These are phyloP conservation scores for Zygosaccharomyces lentus DNA, from an alignment of 805 yeast species.

Conservation along the genomic window DNA sequence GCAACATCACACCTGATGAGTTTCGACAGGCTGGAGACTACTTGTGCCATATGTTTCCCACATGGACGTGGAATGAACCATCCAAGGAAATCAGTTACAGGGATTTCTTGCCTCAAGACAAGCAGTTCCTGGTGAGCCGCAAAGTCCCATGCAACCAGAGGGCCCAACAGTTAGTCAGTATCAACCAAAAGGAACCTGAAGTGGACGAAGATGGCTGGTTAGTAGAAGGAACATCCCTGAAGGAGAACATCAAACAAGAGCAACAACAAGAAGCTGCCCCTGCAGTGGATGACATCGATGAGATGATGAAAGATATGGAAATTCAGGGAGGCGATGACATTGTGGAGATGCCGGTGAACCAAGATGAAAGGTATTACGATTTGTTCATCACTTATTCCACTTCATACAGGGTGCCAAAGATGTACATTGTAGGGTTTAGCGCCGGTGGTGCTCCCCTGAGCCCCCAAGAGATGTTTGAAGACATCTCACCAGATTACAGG, in stretches of 20 bases:
- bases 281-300: conserved; percentile 25
- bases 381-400: conserved; percentile 90
- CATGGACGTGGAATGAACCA: conserved; percentile 84
- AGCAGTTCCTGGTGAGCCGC: conserved; percentile 80
- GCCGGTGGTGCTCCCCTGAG: conserved; percentile 78
- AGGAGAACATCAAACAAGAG: conserved; percentile 6
- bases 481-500: conserved; percentile 84
- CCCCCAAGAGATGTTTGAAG: conserved; percentile 92
- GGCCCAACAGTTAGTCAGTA: conserved; percentile 50
- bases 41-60: conserved; percentile 84
- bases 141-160: conserved; percentile 85
- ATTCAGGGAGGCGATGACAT: conserved; percentile 41
- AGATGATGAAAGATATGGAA: conserved; percentile 28
- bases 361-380: conserved; percentile 69
- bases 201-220: conserved; percentile 61
- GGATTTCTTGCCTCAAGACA: conserved; percentile 77
- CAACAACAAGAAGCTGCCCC: conserved; percentile 1
- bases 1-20: conserved; percentile 94
- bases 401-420: conserved; percentile 90
- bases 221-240: conserved; percentile 26
- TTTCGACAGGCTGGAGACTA: conserved; percentile 94
- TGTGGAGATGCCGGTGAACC: conserved; percentile 41
- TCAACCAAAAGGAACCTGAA: conserved; percentile 37
- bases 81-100: conserved; percentile 36
- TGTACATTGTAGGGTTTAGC: conserved; percentile 85